Base-by-base conservation (phyloP, 768 basidiomycete species). In the Jaapia argillacea region DNA sequence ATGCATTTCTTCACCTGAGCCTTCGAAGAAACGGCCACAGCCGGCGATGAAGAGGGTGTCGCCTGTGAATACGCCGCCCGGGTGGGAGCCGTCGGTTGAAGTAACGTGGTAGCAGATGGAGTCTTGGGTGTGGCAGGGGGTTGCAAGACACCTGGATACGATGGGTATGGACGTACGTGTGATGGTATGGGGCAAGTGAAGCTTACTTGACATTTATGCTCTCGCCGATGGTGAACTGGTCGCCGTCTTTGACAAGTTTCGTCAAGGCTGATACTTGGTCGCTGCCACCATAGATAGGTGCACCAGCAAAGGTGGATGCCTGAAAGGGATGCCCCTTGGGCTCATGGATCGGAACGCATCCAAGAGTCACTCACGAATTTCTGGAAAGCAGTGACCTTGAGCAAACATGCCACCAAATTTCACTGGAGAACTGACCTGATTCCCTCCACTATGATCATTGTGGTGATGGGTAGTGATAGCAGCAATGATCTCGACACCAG, bases 11-110 rank as follows among this genome's bases (percentile, higher is more conserved):
- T 69, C 64, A 13, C 74, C 81, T 2, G 72, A 75, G 38, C 89
- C 88, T 58, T 97, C 93, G 57, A 96, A 96, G 77, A 97, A 98
- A 21, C 90, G 78, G 22, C 94, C 94, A 57, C 87, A 93, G 6
- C 91, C 90, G 22, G 70, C 84, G 59, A 74, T 68, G 68, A 96
- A 94, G 43, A 96, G 77, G 1, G 91, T 96, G 57, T 96, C 91
- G 13, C 94, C 94, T 0, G 94, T 96, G 63, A 98, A 94, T 27
- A 97, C 88, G 13, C 71, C 83, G 16, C 84, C 83, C 0, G 83
- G 67, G 47, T 79, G 78, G 21, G 60, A 58, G 22, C 40, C 31
- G 47, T 54, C 50, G 18, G 68, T 59, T 45, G 71, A 65, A 24
- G 83, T 88, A 43, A 80, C 73, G 58, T 85, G 73, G 68, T 80